Evolutionary conservation across 2,329 filamentous ascomycete species (phyloP).

Genomic region (Fusarium guadeloupense): DNA sequence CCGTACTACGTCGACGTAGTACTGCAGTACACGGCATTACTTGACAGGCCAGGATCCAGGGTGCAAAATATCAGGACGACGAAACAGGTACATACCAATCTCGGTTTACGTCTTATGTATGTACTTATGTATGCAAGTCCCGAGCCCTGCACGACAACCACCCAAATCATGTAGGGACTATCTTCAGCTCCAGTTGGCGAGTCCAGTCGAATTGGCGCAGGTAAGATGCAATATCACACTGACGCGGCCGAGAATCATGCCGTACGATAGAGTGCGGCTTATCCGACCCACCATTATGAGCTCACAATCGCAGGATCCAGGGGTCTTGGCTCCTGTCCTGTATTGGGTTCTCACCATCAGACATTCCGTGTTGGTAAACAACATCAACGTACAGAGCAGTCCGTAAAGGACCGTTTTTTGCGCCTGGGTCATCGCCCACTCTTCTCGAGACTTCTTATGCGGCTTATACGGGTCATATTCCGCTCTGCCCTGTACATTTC

Average conservation of each 20-base stretch:
- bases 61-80: neutral
- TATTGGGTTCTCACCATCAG: neutral
- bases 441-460: slow-evolving; percentile 1
- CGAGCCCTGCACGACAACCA: slow-evolving; percentile 1
- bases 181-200: slow-evolving; percentile 13
- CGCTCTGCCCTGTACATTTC: slow-evolving; percentile 15
- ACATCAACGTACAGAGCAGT: too few species aligned
- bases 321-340: slow-evolving; percentile 8
- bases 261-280: slow-evolving; percentile 31
- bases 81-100: slow-evolving; percentile 19
- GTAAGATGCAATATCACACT: slow-evolving; percentile 34
- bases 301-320: slow-evolving; percentile 14
- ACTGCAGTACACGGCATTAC: slow-evolving; percentile 25
- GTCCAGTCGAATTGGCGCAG: slow-evolving; percentile 21
- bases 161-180: slow-evolving; percentile 1
- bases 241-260: slow-evolving; percentile 40
- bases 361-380: slow-evolving; percentile 2
- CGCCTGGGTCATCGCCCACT: slow-evolving; percentile 1
- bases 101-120: slow-evolving; percentile 9
- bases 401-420: slow-evolving; percentile 3
- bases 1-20: neutral
- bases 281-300: slow-evolving; percentile 29
- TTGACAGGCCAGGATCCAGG: slow-evolving; percentile 11
- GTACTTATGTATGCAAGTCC: too few species aligned
- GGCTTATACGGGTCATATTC: slow-evolving; percentile 29